Base-by-base conservation (phyloP, 2,329 filamentous ascomycete species). In the Zymoseptoria passerinii region DNA sequence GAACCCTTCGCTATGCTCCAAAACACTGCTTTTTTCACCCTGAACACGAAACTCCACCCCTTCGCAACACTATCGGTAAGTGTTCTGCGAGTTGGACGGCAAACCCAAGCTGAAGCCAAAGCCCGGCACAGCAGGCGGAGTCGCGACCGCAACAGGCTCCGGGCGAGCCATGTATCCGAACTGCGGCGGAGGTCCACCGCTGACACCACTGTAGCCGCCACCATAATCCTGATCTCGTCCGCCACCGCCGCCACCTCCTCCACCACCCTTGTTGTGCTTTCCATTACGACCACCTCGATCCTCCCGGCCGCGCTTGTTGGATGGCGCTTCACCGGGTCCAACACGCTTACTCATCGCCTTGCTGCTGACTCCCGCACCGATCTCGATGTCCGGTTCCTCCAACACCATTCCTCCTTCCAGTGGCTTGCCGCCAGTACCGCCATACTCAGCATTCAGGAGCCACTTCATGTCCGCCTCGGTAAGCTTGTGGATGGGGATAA, bases 361-460 rank as follows among this genome's bases (percentile, higher is more conserved):
- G 50, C 91, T 96, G 18, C 92, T 96, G 13, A 99, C 95, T 57
- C 94, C 94, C 18, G 92, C 92, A 55, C 94, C 94, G 58, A 99
- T 99, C 75, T 99, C 94, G 67, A 99, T 99, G 71, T 99, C 94
- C 2, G 94, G 94, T 75, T 99, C 94, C 72, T 99, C 94, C 27
- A 99, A 88, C 6, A 92, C 88, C 76, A 99, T 84, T 49, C 92
- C 91, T 13, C 83, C 79, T 70, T 91, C 87, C 61, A 99, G 90
- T 1, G 84, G 77, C 58, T 83, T 82, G 57, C 92, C 94, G 58
- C 92, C 94, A 62, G 90, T 96, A 56, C 94, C 94, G 65, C 94
- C 94, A 71, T 87, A 96, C 64, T 95, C 90, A 10, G 94, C 95
- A 40, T 86, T 96, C 64, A 96, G 76, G 81, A 97, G 90, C 94